phyloP scores from a whole-genome alignment of 2,329 filamentous ascomycete species.

The Penicillium hesseltinei region DNA sequence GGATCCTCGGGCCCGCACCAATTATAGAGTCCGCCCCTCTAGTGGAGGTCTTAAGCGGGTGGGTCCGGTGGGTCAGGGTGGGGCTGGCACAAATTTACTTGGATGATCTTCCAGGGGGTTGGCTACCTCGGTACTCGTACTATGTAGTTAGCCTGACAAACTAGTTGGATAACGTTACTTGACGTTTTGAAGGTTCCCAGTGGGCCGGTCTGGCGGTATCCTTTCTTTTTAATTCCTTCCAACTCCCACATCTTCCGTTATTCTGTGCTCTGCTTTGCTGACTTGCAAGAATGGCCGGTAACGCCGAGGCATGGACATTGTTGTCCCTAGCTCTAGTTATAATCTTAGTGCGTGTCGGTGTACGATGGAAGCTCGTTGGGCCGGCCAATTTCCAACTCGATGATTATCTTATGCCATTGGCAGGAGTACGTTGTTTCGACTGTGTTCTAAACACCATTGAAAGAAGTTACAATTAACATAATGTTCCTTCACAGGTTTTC shows the following conservation, averaged over 20 bases:
- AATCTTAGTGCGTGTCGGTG: constrained; percentile 13
- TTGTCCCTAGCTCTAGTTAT: constrained; percentile 30
- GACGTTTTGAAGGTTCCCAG: background rate
- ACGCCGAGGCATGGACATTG: constrained; percentile 48
- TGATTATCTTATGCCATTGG: constrained; percentile 23
- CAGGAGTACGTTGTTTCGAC: constrained; percentile 13
- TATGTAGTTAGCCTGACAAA: background rate
- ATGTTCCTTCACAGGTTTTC: constrained; percentile 36
- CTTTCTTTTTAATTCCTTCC: background rate
- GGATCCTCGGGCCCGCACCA: background rate
- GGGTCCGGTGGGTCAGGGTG: background rate
- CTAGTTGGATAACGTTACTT: background rate
- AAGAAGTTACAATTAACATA: background rate
- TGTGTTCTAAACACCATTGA: background rate
- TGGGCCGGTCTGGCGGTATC: background rate
- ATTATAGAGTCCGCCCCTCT: background rate
- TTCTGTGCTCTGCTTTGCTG: background rate
- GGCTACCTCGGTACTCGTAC: too few species aligned
- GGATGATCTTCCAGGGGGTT: background rate
- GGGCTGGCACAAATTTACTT: background rate
- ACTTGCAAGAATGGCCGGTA: constrained; percentile 10
- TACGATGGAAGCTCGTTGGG: constrained; percentile 22
- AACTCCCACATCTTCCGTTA: background rate
- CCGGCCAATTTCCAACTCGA: constrained; percentile 18
- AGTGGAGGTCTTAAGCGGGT: background rate